Base-by-base conservation (phyloP, 2,329 filamentous ascomycete species). In the Pseudogymnoascus sp. region DNA sequence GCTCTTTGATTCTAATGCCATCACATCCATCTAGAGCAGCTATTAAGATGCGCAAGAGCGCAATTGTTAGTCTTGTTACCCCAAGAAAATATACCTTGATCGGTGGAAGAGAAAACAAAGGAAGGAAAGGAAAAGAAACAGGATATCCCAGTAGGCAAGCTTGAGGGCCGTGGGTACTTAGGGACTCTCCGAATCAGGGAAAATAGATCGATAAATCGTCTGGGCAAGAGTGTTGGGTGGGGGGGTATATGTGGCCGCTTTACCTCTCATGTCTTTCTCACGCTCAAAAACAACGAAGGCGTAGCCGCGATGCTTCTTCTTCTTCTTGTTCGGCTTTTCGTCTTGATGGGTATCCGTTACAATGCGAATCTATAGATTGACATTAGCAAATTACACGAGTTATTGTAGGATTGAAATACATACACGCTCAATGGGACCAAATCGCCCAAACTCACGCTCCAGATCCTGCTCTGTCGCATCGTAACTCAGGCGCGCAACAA, bases 181-280 rank as follows among this genome's bases (percentile, higher is more conserved):
- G 45, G 45, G 31, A 41, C 35, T 37, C 61, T 62, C 49, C 43
- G 31, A 38, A 76, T 70, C 78, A 74, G 70, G 75, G 75, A 77
- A 74, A 72, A 69, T 69, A 67, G 60, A 59, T 62, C 21, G 61
- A 63, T 37, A 60, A 39, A 63, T 68, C 65, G 62, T 64, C 43
- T 61, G 61, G 62, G 63, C 59, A 61, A 66, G 65, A 68, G 68
- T 73, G 68, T 72, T 70, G 72, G 72, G 69, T 69, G 70, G 45
- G 69, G 69, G 68, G 69, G 71, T 67, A 37, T 72, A 74, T 75
- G 73, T 78, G 74, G 74, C 73, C 74, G 76, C 77, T 79, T 85
- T 95, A 97, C 92, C 92, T 91, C 95, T 95, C 92, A 97, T 97
- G 74, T 97, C 94, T 77, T 93, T 92, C 78, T 97, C 94, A 75